phyloP scores from a whole-genome alignment of 164 flowering plant genomes.

The Vitis cinerea region DNA sequence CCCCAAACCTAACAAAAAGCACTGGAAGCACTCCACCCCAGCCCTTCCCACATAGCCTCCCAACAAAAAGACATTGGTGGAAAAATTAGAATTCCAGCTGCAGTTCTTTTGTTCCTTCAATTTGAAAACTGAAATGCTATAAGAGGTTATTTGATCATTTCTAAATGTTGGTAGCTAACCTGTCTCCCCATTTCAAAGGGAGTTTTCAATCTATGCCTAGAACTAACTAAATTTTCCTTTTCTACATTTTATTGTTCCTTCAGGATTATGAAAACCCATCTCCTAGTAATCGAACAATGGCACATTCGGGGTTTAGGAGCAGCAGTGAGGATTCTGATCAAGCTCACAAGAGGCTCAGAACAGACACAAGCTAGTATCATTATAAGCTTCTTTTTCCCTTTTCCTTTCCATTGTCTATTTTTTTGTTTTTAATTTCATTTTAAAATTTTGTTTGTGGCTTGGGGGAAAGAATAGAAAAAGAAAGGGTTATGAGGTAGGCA shows the following conservation, averaged over 20 bases:
- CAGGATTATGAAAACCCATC: conserved; percentile 24
- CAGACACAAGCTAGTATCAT: conserved; percentile 20
- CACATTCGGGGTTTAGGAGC: conserved; percentile 16
- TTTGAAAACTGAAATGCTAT: too few relatives aligned
- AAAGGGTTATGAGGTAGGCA: neutral
- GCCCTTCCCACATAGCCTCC: too few relatives aligned
- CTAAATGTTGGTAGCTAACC: too few relatives aligned
- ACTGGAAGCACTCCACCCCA: too few relatives aligned
- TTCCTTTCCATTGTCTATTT: neutral
- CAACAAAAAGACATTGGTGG: too few relatives aligned
- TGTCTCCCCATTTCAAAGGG: neutral
- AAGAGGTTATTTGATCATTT: too few relatives aligned
- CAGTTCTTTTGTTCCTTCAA: too few relatives aligned
- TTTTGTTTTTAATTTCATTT: neutral
- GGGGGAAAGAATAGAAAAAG: neutral
- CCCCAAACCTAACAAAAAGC: too few relatives aligned
- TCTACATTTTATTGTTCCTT: neutral
- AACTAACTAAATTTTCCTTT: neutral
- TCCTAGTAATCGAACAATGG: conserved; percentile 9
- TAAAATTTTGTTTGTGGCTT: too few relatives aligned
- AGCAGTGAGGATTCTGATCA: conserved; percentile 24
- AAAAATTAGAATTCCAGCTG: too few relatives aligned
- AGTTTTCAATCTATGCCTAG: too few relatives aligned
- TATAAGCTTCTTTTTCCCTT: neutral
- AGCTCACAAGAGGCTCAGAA: conserved; percentile 33